phyloP scores from a whole-genome alignment of 2,329 filamentous ascomycete species.

The Talaromyces piceae region DNA sequence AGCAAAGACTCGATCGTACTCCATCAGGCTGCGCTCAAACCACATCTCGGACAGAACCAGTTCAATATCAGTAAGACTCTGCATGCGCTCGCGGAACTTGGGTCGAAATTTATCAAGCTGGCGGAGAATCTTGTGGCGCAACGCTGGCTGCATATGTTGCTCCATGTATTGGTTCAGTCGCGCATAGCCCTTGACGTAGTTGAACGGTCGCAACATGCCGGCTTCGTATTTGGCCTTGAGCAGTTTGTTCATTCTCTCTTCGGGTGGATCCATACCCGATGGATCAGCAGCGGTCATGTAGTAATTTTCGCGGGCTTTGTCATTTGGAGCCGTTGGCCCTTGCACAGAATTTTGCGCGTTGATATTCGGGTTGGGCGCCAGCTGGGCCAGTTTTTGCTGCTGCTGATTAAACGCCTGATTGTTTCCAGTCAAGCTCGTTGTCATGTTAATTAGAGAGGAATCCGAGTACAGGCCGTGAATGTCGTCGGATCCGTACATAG shows the following conservation, averaged over 20 bases:
- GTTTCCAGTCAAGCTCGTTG: constrained; percentile 27
- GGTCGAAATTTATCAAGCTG: constrained; percentile 90
- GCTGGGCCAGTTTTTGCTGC: constrained; percentile 30
- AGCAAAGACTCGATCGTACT: constrained; percentile 96
- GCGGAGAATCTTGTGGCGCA: constrained; percentile 82
- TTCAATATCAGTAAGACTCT: constrained; percentile 85
- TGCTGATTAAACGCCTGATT: constrained; percentile 24
- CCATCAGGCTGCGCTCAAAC: constrained; percentile 95
- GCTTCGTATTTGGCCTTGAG: constrained; percentile 95
- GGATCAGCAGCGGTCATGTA: constrained; percentile 96
- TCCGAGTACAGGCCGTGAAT: constrained; percentile 55
- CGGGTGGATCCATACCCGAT: constrained; percentile 74
- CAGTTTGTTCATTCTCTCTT: constrained; percentile 91
- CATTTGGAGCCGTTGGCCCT: constrained; percentile 55
- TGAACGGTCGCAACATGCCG: constrained; percentile 90
- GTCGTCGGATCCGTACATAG: constrained; percentile 60
- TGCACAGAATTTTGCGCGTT: constrained; percentile 45
- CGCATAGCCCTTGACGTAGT: constrained; percentile 95
- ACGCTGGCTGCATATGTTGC: constrained; percentile 69
- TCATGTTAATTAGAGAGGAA: constrained; percentile 44
- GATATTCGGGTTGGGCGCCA: constrained; percentile 15
- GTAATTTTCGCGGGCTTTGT: constrained; percentile 70
- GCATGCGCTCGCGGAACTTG: constrained; percentile 92
- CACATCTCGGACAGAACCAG: constrained; percentile 96
- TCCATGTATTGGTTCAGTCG: constrained; percentile 88